These are phyloP conservation scores for Penicillium salamii DNA, from an alignment of 495 filamentous ascomycete genomes.

Conservation along the genomic window DNA sequence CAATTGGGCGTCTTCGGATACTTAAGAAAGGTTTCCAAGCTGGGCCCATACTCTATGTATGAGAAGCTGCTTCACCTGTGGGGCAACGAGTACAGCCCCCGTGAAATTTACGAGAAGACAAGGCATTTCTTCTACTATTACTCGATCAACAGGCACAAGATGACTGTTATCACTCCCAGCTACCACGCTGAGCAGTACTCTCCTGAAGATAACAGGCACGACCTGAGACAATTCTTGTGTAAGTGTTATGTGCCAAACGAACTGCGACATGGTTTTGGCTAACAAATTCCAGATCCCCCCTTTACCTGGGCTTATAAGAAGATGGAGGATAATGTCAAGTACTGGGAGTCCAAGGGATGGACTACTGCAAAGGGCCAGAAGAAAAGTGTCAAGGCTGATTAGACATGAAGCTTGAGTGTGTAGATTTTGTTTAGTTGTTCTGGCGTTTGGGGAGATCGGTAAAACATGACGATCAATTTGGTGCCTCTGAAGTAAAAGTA, in stretches of 20 bases:
- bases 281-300: conserved; percentile 25
- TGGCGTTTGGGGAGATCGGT: no score
- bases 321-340: conserved; percentile 39
- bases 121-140: conserved; percentile 38
- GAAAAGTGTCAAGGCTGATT: conserved; percentile 44
- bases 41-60: conserved; percentile 73
- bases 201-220: conserved; percentile 68
- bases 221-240: conserved; percentile 59
- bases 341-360: conserved; percentile 40
- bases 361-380: conserved; percentile 35
- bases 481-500: no score
- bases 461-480: no score
- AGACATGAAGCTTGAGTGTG: neutral
- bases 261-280: neutral
- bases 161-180: conserved; percentile 61
- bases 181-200: conserved; percentile 55
- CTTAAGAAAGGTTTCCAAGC: conserved; percentile 67
- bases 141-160: conserved; percentile 63
- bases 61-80: conserved; percentile 68
- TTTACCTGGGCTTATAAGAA: conserved; percentile 44
- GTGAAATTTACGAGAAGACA: conserved; percentile 58
- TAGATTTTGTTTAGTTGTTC: neutral
- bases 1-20: conserved; percentile 57
- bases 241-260: neutral
- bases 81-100: conserved; percentile 49